These are phyloP conservation scores for Pythium apleroticum DNA, from an alignment of 352 stramenopile species.

Conservation along the genomic window DNA sequence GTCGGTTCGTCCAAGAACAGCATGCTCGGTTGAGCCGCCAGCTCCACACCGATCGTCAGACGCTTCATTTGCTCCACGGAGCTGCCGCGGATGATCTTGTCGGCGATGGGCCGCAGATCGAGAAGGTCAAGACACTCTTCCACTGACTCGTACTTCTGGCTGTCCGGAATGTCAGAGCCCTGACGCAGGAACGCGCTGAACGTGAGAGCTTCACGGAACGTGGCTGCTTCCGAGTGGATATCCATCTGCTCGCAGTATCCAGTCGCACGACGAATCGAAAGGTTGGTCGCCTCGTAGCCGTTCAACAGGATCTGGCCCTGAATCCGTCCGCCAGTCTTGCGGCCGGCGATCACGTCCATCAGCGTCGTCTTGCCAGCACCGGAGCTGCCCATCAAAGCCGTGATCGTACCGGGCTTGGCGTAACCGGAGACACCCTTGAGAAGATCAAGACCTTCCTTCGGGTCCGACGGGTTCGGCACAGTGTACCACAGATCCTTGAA, in stretches of 20 bases:
- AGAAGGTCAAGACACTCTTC: constrained; percentile 44
- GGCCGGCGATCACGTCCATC: constrained; percentile 91
- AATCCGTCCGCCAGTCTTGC: constrained; percentile 89
- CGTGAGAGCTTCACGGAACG: constrained; percentile 90
- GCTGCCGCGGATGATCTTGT: constrained; percentile 39
- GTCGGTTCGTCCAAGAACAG: constrained; percentile 84
- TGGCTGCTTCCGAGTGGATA: constrained; percentile 87
- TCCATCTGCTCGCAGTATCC: constrained; percentile 82
- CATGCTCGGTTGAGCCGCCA: constrained; percentile 78
- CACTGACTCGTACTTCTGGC: constrained; percentile 38
- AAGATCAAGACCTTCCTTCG: constrained; percentile 40
- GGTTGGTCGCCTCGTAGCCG: constrained; percentile 66
- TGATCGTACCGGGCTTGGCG: constrained; percentile 47
- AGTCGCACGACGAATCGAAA: constrained; percentile 40
- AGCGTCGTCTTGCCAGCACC: constrained; percentile 92
- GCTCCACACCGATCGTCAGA: constrained; percentile 53
- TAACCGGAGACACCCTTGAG: constrained; percentile 54
- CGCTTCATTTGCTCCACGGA: constrained; percentile 56
- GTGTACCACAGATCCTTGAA: constrained; percentile 48
- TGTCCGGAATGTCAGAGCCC: constrained; percentile 24
- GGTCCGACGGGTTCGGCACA: constrained; percentile 24
- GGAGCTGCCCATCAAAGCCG: constrained; percentile 62
- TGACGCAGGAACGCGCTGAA: constrained; percentile 91
- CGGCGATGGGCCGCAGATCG: constrained; percentile 32
- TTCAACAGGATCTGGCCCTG: constrained; percentile 87